Base-by-base conservation (phyloP, 768 basidiomycete species). In the Naganishia antarctica region DNA sequence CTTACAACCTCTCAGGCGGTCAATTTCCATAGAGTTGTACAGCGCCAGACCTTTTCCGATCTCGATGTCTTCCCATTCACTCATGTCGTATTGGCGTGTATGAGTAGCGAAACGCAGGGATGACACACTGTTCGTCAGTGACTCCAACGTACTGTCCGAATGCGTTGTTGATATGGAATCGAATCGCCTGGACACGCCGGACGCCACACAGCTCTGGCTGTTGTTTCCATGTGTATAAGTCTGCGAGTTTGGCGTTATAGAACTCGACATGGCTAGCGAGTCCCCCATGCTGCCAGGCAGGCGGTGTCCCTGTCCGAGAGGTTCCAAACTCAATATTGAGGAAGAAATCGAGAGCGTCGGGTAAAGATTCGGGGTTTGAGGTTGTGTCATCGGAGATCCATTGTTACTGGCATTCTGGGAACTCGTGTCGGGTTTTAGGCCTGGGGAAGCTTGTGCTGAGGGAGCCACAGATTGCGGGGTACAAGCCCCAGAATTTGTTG, bases 21-120 rank as follows among this genome's bases (percentile, higher is more conserved):
- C 81, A 66, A 98, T 92, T 78, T 98, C 93, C 44, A 85, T 86
- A 49, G 89, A 93, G 73, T 97, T 97, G 76, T 96, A 99, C 79
- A 93, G 96, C 15, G 91, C 91, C 59, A 97, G 80, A 1, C 96
- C 96, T 41, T 94, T 84, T 0, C 94, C 96, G 40, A 98, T 90
- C 76, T 97, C 94, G 45, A 88, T 80, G 28, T 90, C 81, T 69
- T 94, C 89, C 79, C 85, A 85, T 61, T 81, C 78, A 76, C 84
- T 77, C 43, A 78, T 80, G 23, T 41, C 62, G 25, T 53, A 50
- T 21, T 32, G 49, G 16, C 28, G 16, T 46, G 26, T 21, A 44
- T 45, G 43, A 13, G 26, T 21, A 31, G 53, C 34, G 53, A 57
- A 57, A 5, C 53, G 53, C 23, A 57, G 23, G 1, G 53, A 57